Evolutionary conservation across 495 filamentous ascomycete genomes (phyloP).

Genomic region (Neurospora sp.): DNA sequence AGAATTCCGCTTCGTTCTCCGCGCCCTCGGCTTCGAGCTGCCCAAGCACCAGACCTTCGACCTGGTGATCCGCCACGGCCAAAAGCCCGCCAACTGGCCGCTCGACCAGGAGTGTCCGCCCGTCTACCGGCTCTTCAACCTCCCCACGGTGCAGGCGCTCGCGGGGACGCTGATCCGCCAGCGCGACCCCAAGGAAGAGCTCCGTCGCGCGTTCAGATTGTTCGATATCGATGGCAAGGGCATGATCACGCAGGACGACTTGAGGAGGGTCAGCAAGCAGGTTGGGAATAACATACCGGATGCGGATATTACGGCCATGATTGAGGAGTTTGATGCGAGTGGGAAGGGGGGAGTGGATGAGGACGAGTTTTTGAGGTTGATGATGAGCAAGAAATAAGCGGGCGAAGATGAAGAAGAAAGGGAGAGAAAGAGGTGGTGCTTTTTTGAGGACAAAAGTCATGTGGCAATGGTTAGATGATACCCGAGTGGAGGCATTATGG

Average conservation of each 20-base stretch:
- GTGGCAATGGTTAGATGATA: not conserved
- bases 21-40: constrained; percentile 79
- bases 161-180: constrained; percentile 70
- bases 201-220: constrained; percentile 78
- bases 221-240: constrained; percentile 72
- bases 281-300: constrained; percentile 86
- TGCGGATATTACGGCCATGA: constrained; percentile 88
- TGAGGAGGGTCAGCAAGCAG: constrained; percentile 80
- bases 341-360: constrained; percentile 80
- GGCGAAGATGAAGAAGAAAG: not conserved
- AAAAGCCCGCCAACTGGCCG: constrained; percentile 25
- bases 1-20: constrained; percentile 94
- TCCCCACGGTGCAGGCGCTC: constrained; percentile 56
- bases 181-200: constrained; percentile 84
- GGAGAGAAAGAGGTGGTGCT: not conserved
- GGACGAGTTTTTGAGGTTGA: constrained; percentile 70
- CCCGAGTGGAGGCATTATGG: not conserved
- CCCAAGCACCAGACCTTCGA: constrained; percentile 29
- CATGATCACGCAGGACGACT: constrained; percentile 74
- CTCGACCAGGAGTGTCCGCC: constrained; percentile 27
- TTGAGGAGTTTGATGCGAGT: constrained; percentile 96
- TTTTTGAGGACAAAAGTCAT: not conserved
- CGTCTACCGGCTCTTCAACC: constrained; percentile 25
- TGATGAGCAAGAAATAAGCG: constrained; percentile 23
- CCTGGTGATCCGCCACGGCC: constrained; percentile 23